Conservation (phyloP, 148 eudicot species). For the Rhododendron mucronatum region DNA sequence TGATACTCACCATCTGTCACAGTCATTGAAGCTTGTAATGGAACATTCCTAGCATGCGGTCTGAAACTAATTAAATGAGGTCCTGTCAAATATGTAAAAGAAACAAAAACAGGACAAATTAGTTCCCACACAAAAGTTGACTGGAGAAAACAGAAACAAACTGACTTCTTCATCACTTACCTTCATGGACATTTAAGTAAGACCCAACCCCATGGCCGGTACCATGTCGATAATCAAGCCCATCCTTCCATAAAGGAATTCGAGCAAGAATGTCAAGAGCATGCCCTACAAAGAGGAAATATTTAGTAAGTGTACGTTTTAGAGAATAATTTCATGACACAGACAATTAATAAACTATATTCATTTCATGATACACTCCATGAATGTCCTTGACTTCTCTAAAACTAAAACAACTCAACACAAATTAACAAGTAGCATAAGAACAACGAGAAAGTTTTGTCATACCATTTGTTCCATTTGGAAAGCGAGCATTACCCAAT, state of each 20-base stretch:
- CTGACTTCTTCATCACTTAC: slow-evolving; percentile 30
- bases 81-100: slow-evolving; percentile 40
- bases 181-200: slow-evolving; percentile 93
- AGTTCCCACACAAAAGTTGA: neutral
- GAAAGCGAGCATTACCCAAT: slow-evolving; percentile 83
- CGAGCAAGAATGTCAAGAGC: slow-evolving; percentile 90
- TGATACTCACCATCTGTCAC: slow-evolving; percentile 80
- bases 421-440: neutral
- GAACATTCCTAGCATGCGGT: slow-evolving; percentile 67
- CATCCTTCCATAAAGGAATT: slow-evolving; percentile 84
- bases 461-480: slow-evolving; percentile 88
- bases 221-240: slow-evolving; percentile 98
- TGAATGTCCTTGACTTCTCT: neutral
- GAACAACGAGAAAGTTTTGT: neutral
- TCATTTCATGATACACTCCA: neutral
- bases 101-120: neutral
- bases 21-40: slow-evolving; percentile 86
- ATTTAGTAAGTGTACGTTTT: neutral
- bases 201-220: slow-evolving; percentile 97
- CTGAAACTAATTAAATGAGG: slow-evolving; percentile 85
- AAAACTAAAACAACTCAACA: slow-evolving; percentile 1
- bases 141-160: neutral
- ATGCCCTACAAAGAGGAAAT: slow-evolving; percentile 43
- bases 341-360: neutral
- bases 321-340: neutral